phyloP scores from a whole-genome alignment of 331 rosid species.

The Ulmus americana region DNA sequence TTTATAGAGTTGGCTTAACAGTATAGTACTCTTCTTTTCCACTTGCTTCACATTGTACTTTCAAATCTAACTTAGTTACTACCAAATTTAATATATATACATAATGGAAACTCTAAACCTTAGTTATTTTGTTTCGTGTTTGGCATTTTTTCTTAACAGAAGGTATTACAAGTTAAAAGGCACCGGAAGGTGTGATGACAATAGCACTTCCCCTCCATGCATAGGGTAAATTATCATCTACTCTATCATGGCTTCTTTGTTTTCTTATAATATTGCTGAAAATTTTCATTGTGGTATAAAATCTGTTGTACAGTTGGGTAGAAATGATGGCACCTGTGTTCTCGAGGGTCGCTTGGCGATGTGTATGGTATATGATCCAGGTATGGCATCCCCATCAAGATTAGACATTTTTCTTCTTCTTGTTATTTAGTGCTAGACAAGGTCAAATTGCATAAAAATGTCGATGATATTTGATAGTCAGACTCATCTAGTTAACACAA shows the following conservation, averaged over 20 bases:
- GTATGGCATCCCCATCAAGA: constrained; percentile 15
- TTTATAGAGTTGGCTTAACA: not conserved
- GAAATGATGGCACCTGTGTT: constrained; percentile 68
- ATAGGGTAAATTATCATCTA: constrained; percentile 48
- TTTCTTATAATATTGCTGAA: not conserved
- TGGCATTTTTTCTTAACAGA: constrained; percentile 32
- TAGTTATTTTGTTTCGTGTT: not conserved
- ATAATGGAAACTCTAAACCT: too few species aligned
- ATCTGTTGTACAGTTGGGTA: constrained; percentile 39
- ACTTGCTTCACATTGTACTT: not conserved
- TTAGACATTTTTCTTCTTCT: not conserved
- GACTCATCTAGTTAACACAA: not conserved
- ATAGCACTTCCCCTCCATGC: constrained; percentile 68
- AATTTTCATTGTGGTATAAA: constrained; percentile 9
- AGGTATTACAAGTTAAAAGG: constrained; percentile 66
- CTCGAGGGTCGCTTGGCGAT: constrained; percentile 44
- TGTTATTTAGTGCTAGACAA: not conserved
- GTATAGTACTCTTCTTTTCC: not conserved
- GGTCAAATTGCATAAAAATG: not conserved
- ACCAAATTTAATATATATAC: not conserved
- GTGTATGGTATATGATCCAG: constrained; percentile 60
- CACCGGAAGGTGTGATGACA: constrained; percentile 54
- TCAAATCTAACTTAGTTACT: too few species aligned
- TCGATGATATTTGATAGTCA: not conserved
- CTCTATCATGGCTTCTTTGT: not conserved